Base-by-base conservation (phyloP, 2,329 filamentous ascomycete genomes). In the Neurospora crassa region DNA sequence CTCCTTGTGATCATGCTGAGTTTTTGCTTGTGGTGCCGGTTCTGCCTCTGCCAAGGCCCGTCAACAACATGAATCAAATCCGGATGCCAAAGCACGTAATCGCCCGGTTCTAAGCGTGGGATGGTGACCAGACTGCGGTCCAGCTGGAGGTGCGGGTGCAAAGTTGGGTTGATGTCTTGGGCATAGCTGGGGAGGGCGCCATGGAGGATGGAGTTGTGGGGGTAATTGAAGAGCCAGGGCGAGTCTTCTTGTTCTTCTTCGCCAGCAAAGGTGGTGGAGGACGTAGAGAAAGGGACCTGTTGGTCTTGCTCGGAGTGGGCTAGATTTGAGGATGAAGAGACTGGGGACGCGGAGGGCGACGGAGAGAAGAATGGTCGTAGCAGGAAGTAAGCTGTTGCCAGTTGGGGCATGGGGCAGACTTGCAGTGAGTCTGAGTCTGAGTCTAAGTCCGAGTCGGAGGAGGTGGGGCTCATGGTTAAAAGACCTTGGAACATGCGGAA, bases 401-500 rank as follows among this genome's bases (percentile, higher is more conserved):
- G 87, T 70, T 86, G 84, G 40, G 94, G 80, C 74, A 93, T 85
- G 0, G 92, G 92, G 73, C 92, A 93, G 1, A 94, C 90, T 20
- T 90, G 85, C 16, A 96, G 81, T 0, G 90, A 92, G 7, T 92
- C 90, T 79, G 93, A 90, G 29, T 29, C 29, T 29, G 4, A 29
- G 24, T 87, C 87, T 0, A 91, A 90, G 0, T 87, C 87, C 0
- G 69, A 71, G 69, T 67, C 70, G 6, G 72, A 47, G n/a, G 70
- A 43, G 1, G 89, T 90, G 37, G 84, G 82, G 24, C 87, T 89
- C 80, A 95, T 87, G 40, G 85, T 84, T 16, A 95, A 80, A 90
- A 91, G 93, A 69, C 91, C 92, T 78, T 95, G 92, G 77, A 91
- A 92, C 85, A 93, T 92, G 68, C 92, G 86, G 78, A 94, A 91